Percentiles rank a stretch among this genome's conserved stretches.
Evolutionary conservation across 345 rosid genomes (phyloP).

Genomic region (Murraya koenigii): DNA sequence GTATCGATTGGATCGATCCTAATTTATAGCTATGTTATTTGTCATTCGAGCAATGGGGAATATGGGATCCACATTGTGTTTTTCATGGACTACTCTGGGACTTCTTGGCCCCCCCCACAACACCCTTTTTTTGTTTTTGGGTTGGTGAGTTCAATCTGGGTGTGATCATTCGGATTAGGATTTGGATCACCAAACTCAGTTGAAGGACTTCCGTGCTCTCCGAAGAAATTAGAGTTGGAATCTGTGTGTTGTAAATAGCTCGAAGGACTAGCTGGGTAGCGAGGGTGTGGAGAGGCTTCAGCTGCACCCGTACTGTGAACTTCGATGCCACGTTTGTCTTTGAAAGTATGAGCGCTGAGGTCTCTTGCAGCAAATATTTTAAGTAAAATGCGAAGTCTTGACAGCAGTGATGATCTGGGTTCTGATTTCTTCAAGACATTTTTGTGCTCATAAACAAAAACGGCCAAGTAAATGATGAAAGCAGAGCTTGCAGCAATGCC

Average conservation of each 20-base stretch:
- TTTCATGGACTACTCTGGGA: background rate
- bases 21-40: background rate
- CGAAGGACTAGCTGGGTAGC: constrained; percentile 14
- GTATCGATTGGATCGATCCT: no score
- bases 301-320: constrained; percentile 8
- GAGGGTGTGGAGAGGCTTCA: constrained; percentile 18
- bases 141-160: background rate
- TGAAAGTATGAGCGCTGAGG: constrained; percentile 28
- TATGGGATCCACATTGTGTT: background rate
- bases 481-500: constrained; percentile 27
- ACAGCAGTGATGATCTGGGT: constrained; percentile 25
- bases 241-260: constrained; percentile 9
- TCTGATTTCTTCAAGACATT: background rate
- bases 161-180: background rate
- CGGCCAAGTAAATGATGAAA: constrained; percentile 20
- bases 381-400: constrained; percentile 14
- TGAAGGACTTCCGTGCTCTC: constrained; percentile 20
- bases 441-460: constrained; percentile 20
- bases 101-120: background rate
- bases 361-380: constrained; percentile 36
- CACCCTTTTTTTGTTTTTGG: background rate
- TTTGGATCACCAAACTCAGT: background rate
- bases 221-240: background rate
- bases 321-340: background rate
- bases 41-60: background rate